These are phyloP conservation scores for Atalantia buxifolia DNA, from an alignment of 345 rosid species.

Conservation along the genomic window DNA sequence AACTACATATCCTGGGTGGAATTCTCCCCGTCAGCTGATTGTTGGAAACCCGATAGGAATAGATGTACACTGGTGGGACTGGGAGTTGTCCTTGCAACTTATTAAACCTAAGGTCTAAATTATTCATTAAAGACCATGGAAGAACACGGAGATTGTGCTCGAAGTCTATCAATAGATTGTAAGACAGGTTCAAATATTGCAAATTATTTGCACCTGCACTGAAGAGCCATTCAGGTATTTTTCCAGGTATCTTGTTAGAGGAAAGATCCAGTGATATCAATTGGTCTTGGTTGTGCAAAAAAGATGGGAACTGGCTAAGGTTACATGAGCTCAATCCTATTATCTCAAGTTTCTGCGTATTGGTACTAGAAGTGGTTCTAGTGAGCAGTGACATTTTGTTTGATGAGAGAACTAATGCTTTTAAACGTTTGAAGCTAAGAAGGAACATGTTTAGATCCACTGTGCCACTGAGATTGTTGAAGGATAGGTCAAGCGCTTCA, in stretches of 20 bases:
- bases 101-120: neutral
- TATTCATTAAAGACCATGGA: neutral
- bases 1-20: slow-evolving; percentile 8
- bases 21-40: slow-evolving; percentile 19
- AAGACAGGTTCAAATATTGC: neutral
- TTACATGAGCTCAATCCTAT: neutral
- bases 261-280: neutral
- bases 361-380: too few species aligned
- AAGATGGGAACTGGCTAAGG: too few species aligned
- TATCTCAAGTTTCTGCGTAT: too few species aligned
- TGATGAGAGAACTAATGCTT: too few species aligned
- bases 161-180: neutral
- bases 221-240: neutral
- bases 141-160: neutral
- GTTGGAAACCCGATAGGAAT: neutral
- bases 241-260: neutral
- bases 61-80: neutral
- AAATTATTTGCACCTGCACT: neutral
- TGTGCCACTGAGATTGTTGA: slow-evolving; percentile 16
- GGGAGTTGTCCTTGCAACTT: neutral
- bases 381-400: too few species aligned
- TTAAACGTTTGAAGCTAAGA: neutral
- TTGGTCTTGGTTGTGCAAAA: neutral
- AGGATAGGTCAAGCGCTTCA: neutral
- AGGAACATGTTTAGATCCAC: neutral